Evolutionary conservation across 805 yeast species (phyloP), one percentile per base, ranked within the genome.

Genomic region (Tanozyma kutaoensis): DNA sequence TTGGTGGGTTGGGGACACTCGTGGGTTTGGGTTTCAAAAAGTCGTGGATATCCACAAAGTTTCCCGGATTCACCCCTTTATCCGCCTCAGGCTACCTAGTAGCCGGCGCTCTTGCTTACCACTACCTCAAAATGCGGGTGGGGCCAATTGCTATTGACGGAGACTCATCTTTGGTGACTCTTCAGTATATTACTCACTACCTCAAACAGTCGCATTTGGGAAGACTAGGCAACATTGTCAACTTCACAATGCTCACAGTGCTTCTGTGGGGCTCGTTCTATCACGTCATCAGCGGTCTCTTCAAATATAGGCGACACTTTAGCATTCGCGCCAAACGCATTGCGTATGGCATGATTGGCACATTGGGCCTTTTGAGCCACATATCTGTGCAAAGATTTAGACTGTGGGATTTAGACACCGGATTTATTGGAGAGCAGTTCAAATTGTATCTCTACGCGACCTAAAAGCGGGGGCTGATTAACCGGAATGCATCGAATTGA

Each of bases 1-100:
- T 75, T n/a, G 76, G 76, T 5, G 82, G 82, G 2, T 52, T 75
- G 23, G 48, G 66, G 2, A 55, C 69, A n/a, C 33, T 70, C 8
- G 36, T 72, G 11, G 80, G 80, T 0, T 43, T 69, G 13, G 79
- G 78, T 1, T 50, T 65, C 15, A 57, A 63, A 33, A 58, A 51
- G 32, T 62, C 75, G 5, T 44, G 58, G 30, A 55, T 66, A 4
- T 57, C 59, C 12, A 48, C 56, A 25, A 41, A 38, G 21, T 41
- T 67, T 8, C 76, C 76, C 0, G 33, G 67, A 4, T 51, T 78
- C 2, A 43, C 54, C 8, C 82, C 84, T 3, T 45, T 72, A 13
- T 57, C 69, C 14, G 61, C 74, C 28, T 56, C 76, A 3, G 91
- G 91, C 0, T 71, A 69, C 40, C 23, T 69, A 3, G 50, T 75